phyloP scores from a whole-genome alignment of 2,329 filamentous ascomycete species.

The Thermoascus crustaceus region DNA sequence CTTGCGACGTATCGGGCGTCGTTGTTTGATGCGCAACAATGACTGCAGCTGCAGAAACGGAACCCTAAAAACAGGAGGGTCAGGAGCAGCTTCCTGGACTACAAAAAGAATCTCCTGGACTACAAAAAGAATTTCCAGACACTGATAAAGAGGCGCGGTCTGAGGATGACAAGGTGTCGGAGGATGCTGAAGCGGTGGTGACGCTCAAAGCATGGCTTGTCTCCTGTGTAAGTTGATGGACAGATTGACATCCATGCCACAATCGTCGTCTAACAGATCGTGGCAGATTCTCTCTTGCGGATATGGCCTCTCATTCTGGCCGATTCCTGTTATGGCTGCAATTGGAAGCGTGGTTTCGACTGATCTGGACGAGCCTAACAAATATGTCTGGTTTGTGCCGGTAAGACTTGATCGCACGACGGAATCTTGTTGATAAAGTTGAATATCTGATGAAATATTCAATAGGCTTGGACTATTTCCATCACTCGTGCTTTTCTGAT shows the following conservation, averaged over 20 bases:
- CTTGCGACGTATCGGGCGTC: no score
- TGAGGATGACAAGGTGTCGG: neutral
- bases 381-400: conserved; percentile 24
- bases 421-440: neutral
- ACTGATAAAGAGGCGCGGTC: neutral
- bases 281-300: conserved; percentile 25
- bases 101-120: neutral
- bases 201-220: conserved; percentile 21
- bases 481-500: conserved; percentile 37
- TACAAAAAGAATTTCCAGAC: neutral
- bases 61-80: no score
- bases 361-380: conserved; percentile 20
- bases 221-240: conserved; percentile 10
- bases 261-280: neutral
- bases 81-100: neutral
- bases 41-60: no score
- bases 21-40: no score
- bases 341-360: conserved; percentile 19
- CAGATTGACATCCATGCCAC: neutral
- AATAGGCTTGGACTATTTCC: conserved; percentile 28
- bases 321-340: conserved; percentile 20
- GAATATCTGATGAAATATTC: neutral
- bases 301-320: conserved; percentile 28
- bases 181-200: conserved; percentile 11
- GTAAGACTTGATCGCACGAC: conserved; percentile 2